A percentile compares a stretch with the other conserved stretches of the same genome.
Conservation (phyloP, 2,329 filamentous ascomycete species). For the Hymenoscyphus infarciens region DNA sequence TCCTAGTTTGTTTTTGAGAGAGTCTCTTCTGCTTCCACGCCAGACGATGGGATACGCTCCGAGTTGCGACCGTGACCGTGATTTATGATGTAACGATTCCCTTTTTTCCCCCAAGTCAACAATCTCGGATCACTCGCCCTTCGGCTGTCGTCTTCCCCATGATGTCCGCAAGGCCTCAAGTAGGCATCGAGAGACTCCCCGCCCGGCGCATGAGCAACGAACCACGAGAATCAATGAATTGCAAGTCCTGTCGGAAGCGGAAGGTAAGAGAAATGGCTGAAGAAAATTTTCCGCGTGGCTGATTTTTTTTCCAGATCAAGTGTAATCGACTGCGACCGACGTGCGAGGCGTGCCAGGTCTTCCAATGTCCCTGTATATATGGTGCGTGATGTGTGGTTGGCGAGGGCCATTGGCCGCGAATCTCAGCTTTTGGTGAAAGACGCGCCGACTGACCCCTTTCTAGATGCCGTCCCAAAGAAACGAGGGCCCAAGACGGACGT, state of each 20-base stretch:
- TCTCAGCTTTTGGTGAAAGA: background rate
- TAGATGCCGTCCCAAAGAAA: conserved; percentile 87
- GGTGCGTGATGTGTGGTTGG: conserved; percentile 49
- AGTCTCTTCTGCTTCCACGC: background rate
- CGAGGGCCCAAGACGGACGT: conserved; percentile 88
- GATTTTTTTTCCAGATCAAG: conserved; percentile 64
- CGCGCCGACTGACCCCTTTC: conserved; percentile 14
- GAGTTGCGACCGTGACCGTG: conserved; percentile 18
- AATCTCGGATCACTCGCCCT: conserved; percentile 5
- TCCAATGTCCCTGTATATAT: conserved; percentile 84
- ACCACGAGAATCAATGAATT: conserved; percentile 89
- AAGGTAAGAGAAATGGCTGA: conserved; percentile 59
- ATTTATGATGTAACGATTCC: conserved; percentile 32
- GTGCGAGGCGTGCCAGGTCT: conserved; percentile 85
- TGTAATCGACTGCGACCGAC: conserved; percentile 81
- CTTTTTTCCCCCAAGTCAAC: conserved; percentile 17
- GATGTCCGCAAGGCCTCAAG: conserved; percentile 35
- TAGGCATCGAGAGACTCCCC: conserved; percentile 36
- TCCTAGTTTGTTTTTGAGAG: background rate
- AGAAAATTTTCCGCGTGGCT: conserved; percentile 25
- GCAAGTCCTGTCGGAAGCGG: conserved; percentile 88
- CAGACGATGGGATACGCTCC: conserved; percentile 23
- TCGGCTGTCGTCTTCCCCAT: conserved; percentile 14
- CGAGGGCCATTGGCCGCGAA: background rate
- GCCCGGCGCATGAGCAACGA: conserved; percentile 42